These are phyloP conservation scores for Dacryopinax spathularia DNA, from an alignment of 768 basidiomycete species.

Conservation along the genomic window DNA sequence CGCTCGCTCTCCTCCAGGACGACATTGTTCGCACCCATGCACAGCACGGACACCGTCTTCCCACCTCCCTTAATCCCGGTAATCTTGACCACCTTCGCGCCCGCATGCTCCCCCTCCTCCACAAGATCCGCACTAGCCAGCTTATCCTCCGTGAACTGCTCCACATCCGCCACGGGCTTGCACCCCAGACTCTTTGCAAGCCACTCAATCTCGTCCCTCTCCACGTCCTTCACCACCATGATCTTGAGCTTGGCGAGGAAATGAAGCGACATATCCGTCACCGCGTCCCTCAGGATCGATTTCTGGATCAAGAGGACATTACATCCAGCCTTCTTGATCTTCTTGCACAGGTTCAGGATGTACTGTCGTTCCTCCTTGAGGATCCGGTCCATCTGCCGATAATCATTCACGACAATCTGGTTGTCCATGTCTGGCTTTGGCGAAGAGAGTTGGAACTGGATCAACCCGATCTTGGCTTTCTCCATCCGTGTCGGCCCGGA, in stretches of 20 bases:
- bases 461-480: constrained; percentile 95
- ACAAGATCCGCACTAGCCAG: constrained; percentile 91
- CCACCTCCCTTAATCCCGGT: constrained; percentile 91
- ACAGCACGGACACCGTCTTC: constrained; percentile 87
- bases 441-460: constrained; percentile 95
- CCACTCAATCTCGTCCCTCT: constrained; percentile 97
- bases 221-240: constrained; percentile 90
- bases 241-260: constrained; percentile 97
- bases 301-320: constrained; percentile 98
- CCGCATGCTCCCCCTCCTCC: constrained; percentile 70
- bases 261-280: constrained; percentile 91
- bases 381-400: constrained; percentile 99
- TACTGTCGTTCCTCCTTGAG: constrained; percentile 98
- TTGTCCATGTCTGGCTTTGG: constrained; percentile 99
- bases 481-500: constrained; percentile 92
- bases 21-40: constrained; percentile 81
- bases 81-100: constrained; percentile 83
- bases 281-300: constrained; percentile 97
- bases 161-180: constrained; percentile 94
- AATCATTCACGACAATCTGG: constrained; percentile 97
- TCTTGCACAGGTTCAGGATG: constrained; percentile 93
- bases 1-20: constrained; percentile 96
- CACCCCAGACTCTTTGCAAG: constrained; percentile 86
- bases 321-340: constrained; percentile 99
- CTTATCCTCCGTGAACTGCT: constrained; percentile 95